phyloP scores from a whole-genome alignment of 1,139 yeast species.

The Kodamaea arcana region DNA sequence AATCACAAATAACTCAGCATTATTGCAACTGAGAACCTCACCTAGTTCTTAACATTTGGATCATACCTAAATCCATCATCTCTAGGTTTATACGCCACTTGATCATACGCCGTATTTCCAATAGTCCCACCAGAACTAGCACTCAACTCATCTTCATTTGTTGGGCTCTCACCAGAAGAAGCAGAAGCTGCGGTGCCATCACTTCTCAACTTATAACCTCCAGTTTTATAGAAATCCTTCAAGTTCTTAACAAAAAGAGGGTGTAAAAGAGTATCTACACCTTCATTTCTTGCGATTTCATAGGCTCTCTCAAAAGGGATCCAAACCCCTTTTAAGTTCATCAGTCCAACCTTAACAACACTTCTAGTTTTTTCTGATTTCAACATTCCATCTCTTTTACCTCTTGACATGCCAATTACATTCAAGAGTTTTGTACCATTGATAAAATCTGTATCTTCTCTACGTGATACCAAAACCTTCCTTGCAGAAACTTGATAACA shows the following conservation, averaged over 20 bases:
- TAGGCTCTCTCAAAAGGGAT: slow-evolving; percentile 51
- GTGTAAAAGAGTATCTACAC: slow-evolving; percentile 32
- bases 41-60: too few species aligned
- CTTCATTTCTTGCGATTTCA: slow-evolving; percentile 50
- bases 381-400: slow-evolving; percentile 53
- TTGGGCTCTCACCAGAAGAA: background rate
- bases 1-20: too few species aligned
- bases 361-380: slow-evolving; percentile 42
- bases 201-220: slow-evolving; percentile 20
- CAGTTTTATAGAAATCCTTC: slow-evolving; percentile 26
- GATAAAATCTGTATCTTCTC: slow-evolving; percentile 49
- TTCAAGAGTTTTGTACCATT: slow-evolving; percentile 55
- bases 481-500: slow-evolving; percentile 49
- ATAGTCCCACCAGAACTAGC: too few species aligned
- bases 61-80: too few species aligned
- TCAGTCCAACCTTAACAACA: slow-evolving; percentile 50
- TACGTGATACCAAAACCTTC: slow-evolving; percentile 44
- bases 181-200: background rate
- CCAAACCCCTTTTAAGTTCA: slow-evolving; percentile 58
- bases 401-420: slow-evolving; percentile 56
- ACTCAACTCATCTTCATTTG: background rate
- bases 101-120: too few species aligned
- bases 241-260: slow-evolving; percentile 48
- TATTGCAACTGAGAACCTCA: too few species aligned
- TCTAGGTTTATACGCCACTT: too few species aligned